phyloP scores from a whole-genome alignment of 1,139 yeast species.

The Saccharomycopsis phalli region DNA sequence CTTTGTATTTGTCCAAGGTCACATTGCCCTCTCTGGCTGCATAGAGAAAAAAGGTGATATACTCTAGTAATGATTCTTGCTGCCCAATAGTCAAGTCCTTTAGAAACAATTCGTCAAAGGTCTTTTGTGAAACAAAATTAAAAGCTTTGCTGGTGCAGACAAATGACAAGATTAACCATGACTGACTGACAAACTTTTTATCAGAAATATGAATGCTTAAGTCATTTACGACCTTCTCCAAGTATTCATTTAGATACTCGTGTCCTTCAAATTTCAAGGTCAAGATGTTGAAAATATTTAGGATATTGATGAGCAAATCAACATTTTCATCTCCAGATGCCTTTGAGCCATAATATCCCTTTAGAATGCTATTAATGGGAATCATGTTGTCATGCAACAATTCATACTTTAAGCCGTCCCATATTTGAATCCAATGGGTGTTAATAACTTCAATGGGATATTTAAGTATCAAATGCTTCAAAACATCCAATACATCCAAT shows the following conservation, averaged over 20 bases:
- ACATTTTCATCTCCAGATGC: constrained; percentile 17
- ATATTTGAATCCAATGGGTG: constrained; percentile 60
- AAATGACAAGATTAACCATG: constrained; percentile 50
- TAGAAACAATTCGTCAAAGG: constrained; percentile 30
- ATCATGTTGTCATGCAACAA: constrained; percentile 59
- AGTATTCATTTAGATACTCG: constrained; percentile 29
- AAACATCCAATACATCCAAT: constrained; percentile 62
- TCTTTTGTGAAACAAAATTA: constrained; percentile 35
- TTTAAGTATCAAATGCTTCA: constrained; percentile 44
- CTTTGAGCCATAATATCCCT: too few species aligned
- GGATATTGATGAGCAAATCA: constrained; percentile 28
- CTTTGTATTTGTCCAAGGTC: constrained; percentile 40
- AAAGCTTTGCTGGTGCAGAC: constrained; percentile 43
- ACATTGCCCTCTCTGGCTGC: constrained; percentile 29
- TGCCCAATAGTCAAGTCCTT: constrained; percentile 34
- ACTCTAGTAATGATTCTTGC: constrained; percentile 53
- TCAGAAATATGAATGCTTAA: constrained; percentile 30
- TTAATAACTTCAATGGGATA: constrained; percentile 43
- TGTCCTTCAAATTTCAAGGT: constrained; percentile 29
- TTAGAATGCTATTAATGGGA: too few species aligned
- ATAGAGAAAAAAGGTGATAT: constrained; percentile 46
- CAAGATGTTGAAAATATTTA: constrained; percentile 40
- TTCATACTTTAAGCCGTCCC: constrained; percentile 88
- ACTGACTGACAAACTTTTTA: constrained; percentile 49
- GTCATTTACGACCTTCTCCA: constrained; percentile 43